Conservation (phyloP, 2,329 filamentous ascomycete genomes). For the Arachnomyces sp. region DNA sequence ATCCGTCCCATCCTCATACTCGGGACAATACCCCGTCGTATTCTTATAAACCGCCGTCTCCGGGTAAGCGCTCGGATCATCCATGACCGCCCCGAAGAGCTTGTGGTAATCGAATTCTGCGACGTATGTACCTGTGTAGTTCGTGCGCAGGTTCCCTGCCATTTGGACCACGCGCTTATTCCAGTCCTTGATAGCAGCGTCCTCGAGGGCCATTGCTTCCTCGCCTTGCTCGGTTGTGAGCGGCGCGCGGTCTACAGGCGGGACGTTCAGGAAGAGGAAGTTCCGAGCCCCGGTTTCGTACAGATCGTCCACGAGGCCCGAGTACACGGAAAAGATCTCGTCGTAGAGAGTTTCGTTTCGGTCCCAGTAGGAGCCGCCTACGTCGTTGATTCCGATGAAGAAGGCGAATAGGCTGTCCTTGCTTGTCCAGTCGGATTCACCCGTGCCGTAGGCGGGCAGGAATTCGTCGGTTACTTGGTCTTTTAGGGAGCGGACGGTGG, state of each 20-base stretch:
- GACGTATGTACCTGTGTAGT: slow-evolving; percentile 21
- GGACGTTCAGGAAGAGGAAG: slow-evolving; percentile 49
- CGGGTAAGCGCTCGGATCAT: slow-evolving; percentile 28
- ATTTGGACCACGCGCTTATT: slow-evolving; percentile 30
- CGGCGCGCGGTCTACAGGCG: slow-evolving; percentile 26
- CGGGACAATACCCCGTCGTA: slow-evolving; percentile 32
- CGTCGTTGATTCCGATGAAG: slow-evolving; percentile 6
- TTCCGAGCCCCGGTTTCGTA: slow-evolving; percentile 45
- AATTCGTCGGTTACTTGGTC: slow-evolving; percentile 32
- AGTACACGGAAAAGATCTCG: slow-evolving; percentile 35
- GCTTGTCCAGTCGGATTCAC: not conserved
- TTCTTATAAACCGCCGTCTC: slow-evolving; percentile 36
- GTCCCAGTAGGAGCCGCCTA: slow-evolving; percentile 14
- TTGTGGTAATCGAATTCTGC: slow-evolving; percentile 35
- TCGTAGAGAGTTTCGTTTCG: slow-evolving; percentile 14
- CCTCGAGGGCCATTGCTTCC: slow-evolving; percentile 8
- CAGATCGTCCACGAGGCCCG: slow-evolving; percentile 34
- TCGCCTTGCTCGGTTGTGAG: slow-evolving; percentile 5
- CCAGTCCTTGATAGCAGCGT: slow-evolving; percentile 29
- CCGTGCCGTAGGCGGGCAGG: slow-evolving; percentile 26
- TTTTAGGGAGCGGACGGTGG: slow-evolving; percentile 36
- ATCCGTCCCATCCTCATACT: slow-evolving; percentile 26
- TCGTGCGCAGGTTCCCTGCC: slow-evolving; percentile 22
- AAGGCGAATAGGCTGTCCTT: slow-evolving; percentile 2
- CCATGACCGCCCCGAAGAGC: slow-evolving; percentile 32